Evolutionary conservation across 306 rosid genomes (phyloP).

Genomic region (Quercus dentata): DNA sequence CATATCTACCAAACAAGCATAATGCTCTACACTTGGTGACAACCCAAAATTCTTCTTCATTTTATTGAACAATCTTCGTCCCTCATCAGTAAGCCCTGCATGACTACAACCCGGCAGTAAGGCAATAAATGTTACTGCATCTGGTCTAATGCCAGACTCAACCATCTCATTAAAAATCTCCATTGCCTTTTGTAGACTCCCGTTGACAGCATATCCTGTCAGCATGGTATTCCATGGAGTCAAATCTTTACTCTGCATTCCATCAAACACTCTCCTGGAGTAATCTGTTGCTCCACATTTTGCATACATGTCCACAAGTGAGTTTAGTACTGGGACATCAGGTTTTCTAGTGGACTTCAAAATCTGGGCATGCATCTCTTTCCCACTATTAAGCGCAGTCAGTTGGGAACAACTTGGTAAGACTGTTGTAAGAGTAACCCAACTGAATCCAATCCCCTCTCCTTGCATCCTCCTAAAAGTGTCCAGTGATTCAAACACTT

Average conservation of each 20-base stretch:
- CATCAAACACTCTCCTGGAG: constrained; percentile 41
- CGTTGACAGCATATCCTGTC: constrained; percentile 47
- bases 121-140: constrained; percentile 44
- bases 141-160: constrained; percentile 32
- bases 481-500: constrained; percentile 27
- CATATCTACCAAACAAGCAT: constrained; percentile 52
- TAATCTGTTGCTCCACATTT: constrained; percentile 57
- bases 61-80: constrained; percentile 32
- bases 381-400: constrained; percentile 54
- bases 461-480: constrained; percentile 50
- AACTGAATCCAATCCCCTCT: constrained; percentile 47
- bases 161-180: constrained; percentile 44
- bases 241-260: constrained; percentile 42
- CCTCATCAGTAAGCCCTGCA: constrained; percentile 39
- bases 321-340: constrained; percentile 48
- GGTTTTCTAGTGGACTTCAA: constrained; percentile 47
- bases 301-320: constrained; percentile 58
- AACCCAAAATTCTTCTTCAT: constrained; percentile 40
- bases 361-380: constrained; percentile 62
- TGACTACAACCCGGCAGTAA: constrained; percentile 61
- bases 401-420: constrained; percentile 40
- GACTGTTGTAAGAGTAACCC: constrained; percentile 53
- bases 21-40: constrained; percentile 43
- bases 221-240: constrained; percentile 65
- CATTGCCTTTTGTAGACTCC: constrained; percentile 37